These are phyloP conservation scores for Pulveroboletus sp. DNA, from an alignment of 768 basidiomycete species.

Conservation along the genomic window DNA sequence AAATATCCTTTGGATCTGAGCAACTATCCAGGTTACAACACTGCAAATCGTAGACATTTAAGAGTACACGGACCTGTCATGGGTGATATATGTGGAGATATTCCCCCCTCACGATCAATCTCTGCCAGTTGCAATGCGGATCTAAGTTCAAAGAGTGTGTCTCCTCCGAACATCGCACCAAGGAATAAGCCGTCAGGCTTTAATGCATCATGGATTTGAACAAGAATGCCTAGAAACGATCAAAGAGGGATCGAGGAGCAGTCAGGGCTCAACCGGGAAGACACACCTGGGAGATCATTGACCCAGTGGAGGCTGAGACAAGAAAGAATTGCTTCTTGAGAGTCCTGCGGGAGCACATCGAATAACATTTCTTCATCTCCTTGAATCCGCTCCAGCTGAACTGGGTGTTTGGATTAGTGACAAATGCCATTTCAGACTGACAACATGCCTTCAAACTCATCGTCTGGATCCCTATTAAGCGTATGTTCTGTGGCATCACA, in stretches of 20 bases:
- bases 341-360: slow-evolving; percentile 58
- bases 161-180: slow-evolving; percentile 93
- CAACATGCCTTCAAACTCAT: slow-evolving; percentile 73
- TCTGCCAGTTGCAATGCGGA: slow-evolving; percentile 94
- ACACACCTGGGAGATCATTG: slow-evolving; percentile 89
- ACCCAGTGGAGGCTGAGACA: slow-evolving; percentile 95
- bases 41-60: not conserved
- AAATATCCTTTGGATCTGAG: slow-evolving; percentile 87
- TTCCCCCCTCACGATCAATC: slow-evolving; percentile 90
- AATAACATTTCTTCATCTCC: slow-evolving; percentile 85
- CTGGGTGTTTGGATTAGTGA: slow-evolving; percentile 38
- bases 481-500: slow-evolving; percentile 48
- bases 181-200: slow-evolving; percentile 93
- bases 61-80: slow-evolving; percentile 76
- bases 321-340: slow-evolving; percentile 90
- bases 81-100: slow-evolving; percentile 94
- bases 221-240: slow-evolving; percentile 58
- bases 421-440: not conserved
- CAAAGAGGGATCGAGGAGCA: not conserved
- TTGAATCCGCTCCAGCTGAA: slow-evolving; percentile 72
- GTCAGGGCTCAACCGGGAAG: not conserved
- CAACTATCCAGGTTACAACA: slow-evolving; percentile 29
- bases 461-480: slow-evolving; percentile 73
- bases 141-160: slow-evolving; percentile 93
- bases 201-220: slow-evolving; percentile 83